These are phyloP conservation scores for Brassica napus DNA, from an alignment of 345 rosid genomes.

Conservation along the genomic window Da-Ae NC_063438.1:5723501-5724000, in stretches of 20 bases:
- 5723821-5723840: not conserved
- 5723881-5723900: not conserved
- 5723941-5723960: too few species aligned
- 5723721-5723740: not conserved
- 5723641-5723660: not conserved
- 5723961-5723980: too few species aligned
- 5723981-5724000: too few species aligned
- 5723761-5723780: not conserved
- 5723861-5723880: not conserved
- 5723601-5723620: not conserved
- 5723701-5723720: not conserved
- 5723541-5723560: not conserved
- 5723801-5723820: not conserved
- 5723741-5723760: not conserved
- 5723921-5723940: not conserved
- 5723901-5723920: not conserved
- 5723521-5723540: not conserved
- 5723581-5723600: not conserved
- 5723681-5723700: not conserved
- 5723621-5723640: not conserved
- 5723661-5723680: not conserved
- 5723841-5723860: not conserved
- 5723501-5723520: not conserved
- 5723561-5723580: not conserved
- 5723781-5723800: not conserved